Evolutionary conservation across 352 stramenopile genomes (phyloP).

Genomic region (Globisporangium uncinulatum): DNA sequence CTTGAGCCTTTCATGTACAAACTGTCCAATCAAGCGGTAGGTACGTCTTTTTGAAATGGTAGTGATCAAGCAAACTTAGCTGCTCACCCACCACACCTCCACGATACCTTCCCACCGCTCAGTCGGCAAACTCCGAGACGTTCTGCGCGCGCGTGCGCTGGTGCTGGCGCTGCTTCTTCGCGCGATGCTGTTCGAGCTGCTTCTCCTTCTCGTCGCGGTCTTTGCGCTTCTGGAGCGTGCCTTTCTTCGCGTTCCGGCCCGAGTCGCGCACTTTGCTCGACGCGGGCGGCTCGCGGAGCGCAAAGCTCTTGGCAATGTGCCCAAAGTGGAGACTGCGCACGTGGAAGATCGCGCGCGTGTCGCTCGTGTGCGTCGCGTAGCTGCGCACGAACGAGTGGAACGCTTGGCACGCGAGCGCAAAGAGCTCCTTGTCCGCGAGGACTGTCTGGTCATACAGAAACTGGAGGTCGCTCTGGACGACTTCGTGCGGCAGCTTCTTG

Average conservation of each 20-base stretch:
- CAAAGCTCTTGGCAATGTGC: slow-evolving; percentile 93
- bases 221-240: slow-evolving; percentile 81
- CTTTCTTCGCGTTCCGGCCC: slow-evolving; percentile 66
- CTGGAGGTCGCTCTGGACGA: slow-evolving; percentile 75
- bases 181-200: slow-evolving; percentile 39
- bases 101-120: not conserved
- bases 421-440: slow-evolving; percentile 78
- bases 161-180: slow-evolving; percentile 51
- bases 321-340: slow-evolving; percentile 91
- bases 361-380: slow-evolving; percentile 89
- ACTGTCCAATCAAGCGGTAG: not conserved
- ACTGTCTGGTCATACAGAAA: slow-evolving; percentile 82
- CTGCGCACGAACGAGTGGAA: slow-evolving; percentile 92
- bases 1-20: not conserved
- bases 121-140: slow-evolving; percentile 69
- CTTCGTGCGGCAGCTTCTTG: slow-evolving; percentile 81
- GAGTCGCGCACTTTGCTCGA: slow-evolving; percentile 76
- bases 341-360: slow-evolving; percentile 91
- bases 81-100: too few relatives aligned
- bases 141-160: slow-evolving; percentile 67
- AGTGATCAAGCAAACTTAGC: not conserved
- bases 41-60: too few relatives aligned
- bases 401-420: slow-evolving; percentile 79
- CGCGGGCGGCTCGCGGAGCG: slow-evolving; percentile 74
- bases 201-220: slow-evolving; percentile 69